Percentiles rank a stretch among this genome's conserved stretches.
phyloP scores from a whole-genome alignment of 1,284 basidiomycete species.

The Moesziomyces globuligerus region DNA sequence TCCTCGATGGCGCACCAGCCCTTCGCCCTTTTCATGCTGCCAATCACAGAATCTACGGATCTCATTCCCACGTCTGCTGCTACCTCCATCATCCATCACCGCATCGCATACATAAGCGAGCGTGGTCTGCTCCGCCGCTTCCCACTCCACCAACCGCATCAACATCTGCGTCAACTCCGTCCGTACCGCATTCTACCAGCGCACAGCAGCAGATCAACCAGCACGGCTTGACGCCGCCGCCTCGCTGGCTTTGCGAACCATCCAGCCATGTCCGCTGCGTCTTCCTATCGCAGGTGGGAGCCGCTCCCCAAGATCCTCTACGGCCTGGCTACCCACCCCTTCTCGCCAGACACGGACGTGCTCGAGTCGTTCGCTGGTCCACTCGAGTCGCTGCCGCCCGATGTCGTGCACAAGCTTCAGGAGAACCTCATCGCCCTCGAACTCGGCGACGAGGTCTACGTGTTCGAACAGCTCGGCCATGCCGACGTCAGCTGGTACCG shows the following conservation, averaged over 20 bases:
- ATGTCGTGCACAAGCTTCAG: conserved; percentile 34
- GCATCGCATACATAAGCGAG: too few species aligned
- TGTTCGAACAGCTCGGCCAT: conserved; percentile 68
- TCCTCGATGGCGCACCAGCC: too few species aligned
- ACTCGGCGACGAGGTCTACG: conserved; percentile 93
- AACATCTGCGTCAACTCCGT: too few species aligned
- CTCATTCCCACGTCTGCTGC: too few species aligned
- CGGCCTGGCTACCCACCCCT: conserved; percentile 58
- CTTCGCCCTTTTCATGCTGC: too few species aligned
- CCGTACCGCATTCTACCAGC: too few species aligned
- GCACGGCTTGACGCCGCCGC: neutral
- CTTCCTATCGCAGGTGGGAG: conserved; percentile 53
- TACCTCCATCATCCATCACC: too few species aligned
- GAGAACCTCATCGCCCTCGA: conserved; percentile 66
- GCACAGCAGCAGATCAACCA: too few species aligned
- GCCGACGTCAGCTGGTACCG: conserved; percentile 65
- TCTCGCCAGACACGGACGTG: conserved; percentile 53
- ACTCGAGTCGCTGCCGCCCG: conserved; percentile 31
- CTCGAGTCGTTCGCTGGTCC: conserved; percentile 39
- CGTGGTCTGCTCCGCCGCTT: too few species aligned
- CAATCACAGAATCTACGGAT: too few species aligned
- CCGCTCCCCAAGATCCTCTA: conserved; percentile 61
- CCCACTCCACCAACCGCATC: too few species aligned
- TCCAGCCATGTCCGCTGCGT: conserved; percentile 18
- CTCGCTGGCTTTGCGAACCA: neutral